These are phyloP conservation scores for Lentinula sp. DNA, from an alignment of 768 basidiomycete genomes.

Conservation along the genomic window DNA sequence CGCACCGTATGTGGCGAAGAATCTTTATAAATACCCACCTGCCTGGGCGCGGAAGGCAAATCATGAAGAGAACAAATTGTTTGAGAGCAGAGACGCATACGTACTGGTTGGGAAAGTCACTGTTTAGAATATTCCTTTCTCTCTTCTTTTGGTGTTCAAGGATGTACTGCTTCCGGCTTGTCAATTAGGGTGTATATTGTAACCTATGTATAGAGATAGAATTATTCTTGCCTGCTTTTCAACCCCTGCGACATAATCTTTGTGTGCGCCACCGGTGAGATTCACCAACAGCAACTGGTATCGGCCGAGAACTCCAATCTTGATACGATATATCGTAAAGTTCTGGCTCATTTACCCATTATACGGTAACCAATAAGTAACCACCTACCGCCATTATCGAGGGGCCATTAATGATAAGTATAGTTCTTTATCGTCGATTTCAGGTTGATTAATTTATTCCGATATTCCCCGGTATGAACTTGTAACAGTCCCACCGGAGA, in stretches of 20 bases:
- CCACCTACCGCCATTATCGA: not conserved
- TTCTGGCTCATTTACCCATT: not conserved
- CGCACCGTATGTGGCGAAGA: slow-evolving; percentile 5
- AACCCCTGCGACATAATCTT: no score
- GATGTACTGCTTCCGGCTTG: not conserved
- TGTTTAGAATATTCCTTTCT: slow-evolving; percentile 8
- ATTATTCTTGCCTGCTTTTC: no score
- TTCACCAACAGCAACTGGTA: no score
- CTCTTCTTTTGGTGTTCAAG: not conserved
- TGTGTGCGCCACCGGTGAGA: no score
- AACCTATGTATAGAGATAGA: no score
- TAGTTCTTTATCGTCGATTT: not conserved
- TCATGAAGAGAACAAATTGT: slow-evolving; percentile 24
- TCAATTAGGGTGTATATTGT: not conserved
- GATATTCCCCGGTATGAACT: not conserved
- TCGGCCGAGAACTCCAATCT: no score
- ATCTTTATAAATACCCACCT: slow-evolving; percentile 1
- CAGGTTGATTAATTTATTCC: not conserved
- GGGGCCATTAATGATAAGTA: not conserved
- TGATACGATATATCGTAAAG: no score
- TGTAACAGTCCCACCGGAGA: not conserved
- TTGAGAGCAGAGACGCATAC: slow-evolving; percentile 36
- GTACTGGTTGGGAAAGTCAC: slow-evolving; percentile 29
- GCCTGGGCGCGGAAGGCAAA: slow-evolving; percentile 16
- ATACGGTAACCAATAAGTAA: not conserved